Percentiles rank a stretch among this genome's conserved stretches.
Evolutionary conservation across 2,329 filamentous ascomycete genomes (phyloP).

Genomic region (Stagonosporopsis vannaccii): DNA sequence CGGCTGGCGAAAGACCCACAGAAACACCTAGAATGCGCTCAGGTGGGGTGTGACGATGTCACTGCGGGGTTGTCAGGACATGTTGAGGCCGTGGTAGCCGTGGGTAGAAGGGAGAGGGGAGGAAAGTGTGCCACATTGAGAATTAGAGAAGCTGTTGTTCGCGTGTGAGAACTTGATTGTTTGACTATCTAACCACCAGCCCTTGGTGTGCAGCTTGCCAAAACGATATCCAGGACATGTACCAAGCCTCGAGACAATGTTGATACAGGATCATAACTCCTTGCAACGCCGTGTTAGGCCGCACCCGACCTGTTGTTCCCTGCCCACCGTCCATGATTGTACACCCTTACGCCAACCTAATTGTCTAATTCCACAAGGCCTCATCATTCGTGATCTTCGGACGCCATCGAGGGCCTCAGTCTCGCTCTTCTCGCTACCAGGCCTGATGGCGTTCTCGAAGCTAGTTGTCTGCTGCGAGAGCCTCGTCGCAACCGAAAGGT

Average conservation of each 20-base stretch:
- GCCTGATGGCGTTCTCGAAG: slow-evolving; percentile 35
- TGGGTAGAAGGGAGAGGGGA: not conserved
- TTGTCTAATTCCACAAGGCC: slow-evolving; percentile 39
- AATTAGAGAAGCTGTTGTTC: not conserved
- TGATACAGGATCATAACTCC: slow-evolving; percentile 39
- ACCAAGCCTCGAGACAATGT: slow-evolving; percentile 26
- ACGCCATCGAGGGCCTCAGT: slow-evolving; percentile 33
- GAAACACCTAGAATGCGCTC: slow-evolving; percentile 15
- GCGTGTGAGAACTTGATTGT: slow-evolving; percentile 27
- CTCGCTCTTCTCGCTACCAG: slow-evolving; percentile 29
- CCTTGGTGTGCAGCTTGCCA: slow-evolving; percentile 44
- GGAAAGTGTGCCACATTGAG: slow-evolving; percentile 10
- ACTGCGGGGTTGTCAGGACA: slow-evolving; percentile 10
- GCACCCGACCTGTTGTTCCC: slow-evolving; percentile 27
- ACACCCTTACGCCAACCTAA: slow-evolving; percentile 36
- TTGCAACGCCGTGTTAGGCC: slow-evolving; percentile 30
- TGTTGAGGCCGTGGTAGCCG: slow-evolving; percentile 4
- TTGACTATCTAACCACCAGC: slow-evolving; percentile 45
- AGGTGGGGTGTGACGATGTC: slow-evolving; percentile 3
- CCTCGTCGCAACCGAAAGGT: slow-evolving; percentile 58
- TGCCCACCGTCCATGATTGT: slow-evolving; percentile 31
- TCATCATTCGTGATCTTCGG: slow-evolving; percentile 38
- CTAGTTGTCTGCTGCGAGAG: slow-evolving; percentile 53
- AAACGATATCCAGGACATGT: slow-evolving; percentile 32
- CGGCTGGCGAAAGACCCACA: slow-evolving; percentile 13